Conservation (phyloP, 2,329 filamentous ascomycete genomes). For the Thelonectria rubi region DNA sequence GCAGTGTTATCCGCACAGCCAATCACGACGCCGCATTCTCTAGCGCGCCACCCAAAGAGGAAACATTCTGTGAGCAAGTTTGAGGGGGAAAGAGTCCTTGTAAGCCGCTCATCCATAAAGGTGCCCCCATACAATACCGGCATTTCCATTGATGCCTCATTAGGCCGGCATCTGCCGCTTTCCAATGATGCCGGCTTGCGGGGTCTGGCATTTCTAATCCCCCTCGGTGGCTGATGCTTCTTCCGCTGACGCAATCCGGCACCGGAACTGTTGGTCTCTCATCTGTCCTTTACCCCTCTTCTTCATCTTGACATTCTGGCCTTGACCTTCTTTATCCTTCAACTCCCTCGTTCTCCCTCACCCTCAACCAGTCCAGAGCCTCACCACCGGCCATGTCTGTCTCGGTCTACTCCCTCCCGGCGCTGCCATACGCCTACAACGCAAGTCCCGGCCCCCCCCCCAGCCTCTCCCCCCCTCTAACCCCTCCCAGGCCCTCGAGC, state of each 20-base stretch:
- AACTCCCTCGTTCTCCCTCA: no score
- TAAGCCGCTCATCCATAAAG: no score
- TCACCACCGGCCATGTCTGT: constrained; percentile 51
- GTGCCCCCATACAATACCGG: no score
- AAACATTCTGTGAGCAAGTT: constrained; percentile 43
- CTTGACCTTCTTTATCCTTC: constrained; percentile 7
- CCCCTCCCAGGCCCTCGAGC: constrained; percentile 68
- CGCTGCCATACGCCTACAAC: constrained; percentile 75
- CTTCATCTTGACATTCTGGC: constrained; percentile 7
- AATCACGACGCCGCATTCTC: constrained; percentile 41
- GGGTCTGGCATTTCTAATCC: constrained; percentile 16
- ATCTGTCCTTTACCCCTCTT: constrained; percentile 19
- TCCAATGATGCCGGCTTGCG: neutral
- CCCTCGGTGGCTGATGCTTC: neutral
- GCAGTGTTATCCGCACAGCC: constrained; percentile 31
- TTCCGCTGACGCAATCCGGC: constrained; percentile 26
- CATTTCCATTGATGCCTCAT: no score
- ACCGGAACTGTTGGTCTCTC: constrained; percentile 1
- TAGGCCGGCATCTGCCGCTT: neutral
- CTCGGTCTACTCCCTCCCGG: constrained; percentile 66
- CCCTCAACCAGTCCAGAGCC: no score
- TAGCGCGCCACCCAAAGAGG: constrained; percentile 40
- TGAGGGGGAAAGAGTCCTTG: constrained; percentile 23
- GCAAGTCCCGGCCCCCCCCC: constrained; percentile 54
- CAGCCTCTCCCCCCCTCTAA: neutral